Conservation (phyloP, 495 filamentous ascomycete genomes). For the Neurospora sp. region DNA sequence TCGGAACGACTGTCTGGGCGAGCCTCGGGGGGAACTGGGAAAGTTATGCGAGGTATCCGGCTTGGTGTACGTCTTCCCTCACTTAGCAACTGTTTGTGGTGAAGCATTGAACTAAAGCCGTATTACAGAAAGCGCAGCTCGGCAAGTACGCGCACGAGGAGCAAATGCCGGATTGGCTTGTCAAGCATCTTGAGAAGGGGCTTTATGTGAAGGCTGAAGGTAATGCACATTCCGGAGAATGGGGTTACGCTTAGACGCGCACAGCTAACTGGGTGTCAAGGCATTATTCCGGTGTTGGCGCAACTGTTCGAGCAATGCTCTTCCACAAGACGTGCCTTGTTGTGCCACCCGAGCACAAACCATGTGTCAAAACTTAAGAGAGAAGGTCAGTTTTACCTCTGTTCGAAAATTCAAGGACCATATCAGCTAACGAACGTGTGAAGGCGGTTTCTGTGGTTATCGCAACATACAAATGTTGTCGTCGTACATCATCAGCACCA, state of each 20-base stretch:
- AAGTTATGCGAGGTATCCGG: slow-evolving; percentile 14
- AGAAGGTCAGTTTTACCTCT: slow-evolving; percentile 39
- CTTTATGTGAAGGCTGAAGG: slow-evolving; percentile 46
- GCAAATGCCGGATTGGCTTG: slow-evolving; percentile 77
- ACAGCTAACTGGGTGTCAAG: slow-evolving; percentile 21
- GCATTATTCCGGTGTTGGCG: slow-evolving; percentile 67
- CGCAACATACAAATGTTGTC: slow-evolving; percentile 92
- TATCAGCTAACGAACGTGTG: background rate
- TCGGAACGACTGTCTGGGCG: background rate
- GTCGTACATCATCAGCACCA: slow-evolving; percentile 59
- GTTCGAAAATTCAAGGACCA: background rate
- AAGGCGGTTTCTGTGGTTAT: slow-evolving; percentile 93
- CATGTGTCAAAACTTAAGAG: slow-evolving; percentile 73
- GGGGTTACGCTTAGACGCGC: slow-evolving; percentile 31
- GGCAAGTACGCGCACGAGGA: slow-evolving; percentile 82
- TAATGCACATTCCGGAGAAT: slow-evolving; percentile 32
- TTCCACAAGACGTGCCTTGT: slow-evolving; percentile 56
- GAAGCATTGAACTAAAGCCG: background rate
- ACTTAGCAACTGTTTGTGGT: background rate
- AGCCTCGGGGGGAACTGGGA: background rate
- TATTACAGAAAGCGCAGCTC: slow-evolving; percentile 48
- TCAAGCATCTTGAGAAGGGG: slow-evolving; percentile 54
- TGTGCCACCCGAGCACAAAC: slow-evolving; percentile 66
- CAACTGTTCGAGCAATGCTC: slow-evolving; percentile 60
- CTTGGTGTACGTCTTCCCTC: slow-evolving; percentile 15